phyloP scores from a whole-genome alignment of 2,329 filamentous ascomycete genomes.

The Talaromyces marneffei region DNA sequence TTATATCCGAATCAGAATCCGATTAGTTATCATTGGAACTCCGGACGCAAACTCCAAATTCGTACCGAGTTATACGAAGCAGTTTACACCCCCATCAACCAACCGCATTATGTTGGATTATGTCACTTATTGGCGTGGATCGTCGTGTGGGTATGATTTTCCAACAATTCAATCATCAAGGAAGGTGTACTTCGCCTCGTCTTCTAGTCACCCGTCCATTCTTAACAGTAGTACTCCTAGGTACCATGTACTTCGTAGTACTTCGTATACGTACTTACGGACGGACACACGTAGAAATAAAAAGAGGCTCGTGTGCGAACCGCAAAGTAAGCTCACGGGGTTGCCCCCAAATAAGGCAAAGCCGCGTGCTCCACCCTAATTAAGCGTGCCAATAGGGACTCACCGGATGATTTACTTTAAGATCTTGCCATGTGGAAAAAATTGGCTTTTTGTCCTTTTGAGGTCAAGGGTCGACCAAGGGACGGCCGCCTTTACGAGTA shows the following conservation, averaged over 20 bases:
- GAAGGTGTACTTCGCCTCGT: background rate
- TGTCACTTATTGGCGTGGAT: background rate
- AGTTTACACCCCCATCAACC: no score
- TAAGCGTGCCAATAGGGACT: slow-evolving; percentile 6
- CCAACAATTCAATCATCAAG: background rate
- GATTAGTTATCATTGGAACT: no score
- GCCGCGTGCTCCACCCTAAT: background rate
- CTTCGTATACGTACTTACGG: background rate
- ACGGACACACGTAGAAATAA: background rate
- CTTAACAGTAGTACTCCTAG: no score
- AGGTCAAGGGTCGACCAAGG: background rate
- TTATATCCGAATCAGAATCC: background rate
- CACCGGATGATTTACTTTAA: background rate
- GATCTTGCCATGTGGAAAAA: slow-evolving; percentile 7
- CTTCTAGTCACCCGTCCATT: background rate
- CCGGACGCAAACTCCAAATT: no score
- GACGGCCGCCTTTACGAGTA: background rate
- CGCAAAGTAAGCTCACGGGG: background rate
- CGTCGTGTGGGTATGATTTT: no score
- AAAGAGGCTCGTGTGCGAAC: background rate
- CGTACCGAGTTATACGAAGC: background rate
- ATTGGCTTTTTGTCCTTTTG: no score
- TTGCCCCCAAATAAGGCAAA: background rate
- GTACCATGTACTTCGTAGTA: background rate
- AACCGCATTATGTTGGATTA: background rate